These are phyloP conservation scores for Ensete glaucum DNA, from an alignment of 176 grass and related monocot species.

Conservation along the genomic window DNA sequence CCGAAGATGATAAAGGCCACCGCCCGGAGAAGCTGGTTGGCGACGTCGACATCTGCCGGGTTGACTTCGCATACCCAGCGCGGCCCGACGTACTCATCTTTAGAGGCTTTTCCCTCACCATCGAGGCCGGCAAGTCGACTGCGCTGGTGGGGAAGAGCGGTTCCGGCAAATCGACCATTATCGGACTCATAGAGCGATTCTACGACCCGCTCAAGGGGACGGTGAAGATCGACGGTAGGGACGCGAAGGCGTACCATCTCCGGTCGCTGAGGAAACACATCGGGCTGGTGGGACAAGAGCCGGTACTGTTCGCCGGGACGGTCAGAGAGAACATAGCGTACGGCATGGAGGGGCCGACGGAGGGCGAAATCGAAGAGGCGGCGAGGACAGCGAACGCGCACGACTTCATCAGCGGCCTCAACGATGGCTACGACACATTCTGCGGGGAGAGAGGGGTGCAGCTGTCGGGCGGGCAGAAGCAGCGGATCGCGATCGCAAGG, in stretches of 20 bases:
- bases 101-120: neutral
- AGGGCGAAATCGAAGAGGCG: neutral
- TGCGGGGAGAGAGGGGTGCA: conserved; percentile 20
- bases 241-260: neutral
- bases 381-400: neutral
- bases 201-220: neutral
- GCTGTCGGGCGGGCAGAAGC: conserved; percentile 77
- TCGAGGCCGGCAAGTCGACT: neutral
- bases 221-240: neutral
- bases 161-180: neutral
- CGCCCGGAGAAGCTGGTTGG: neutral
- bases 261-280: neutral
- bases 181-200: neutral
- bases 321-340: neutral
- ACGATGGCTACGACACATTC: neutral
- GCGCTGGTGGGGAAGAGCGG: neutral
- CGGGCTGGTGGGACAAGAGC: neutral
- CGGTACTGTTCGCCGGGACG: neutral
- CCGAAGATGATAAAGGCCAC: neutral
- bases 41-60: neutral
- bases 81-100: neutral
- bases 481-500: conserved; percentile 61
- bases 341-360: neutral
- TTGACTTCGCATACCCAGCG: neutral
- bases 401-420: conserved; percentile 1